Percentiles rank a stretch among this genome's conserved stretches.
These are phyloP conservation scores for Metarhizium anisopliae DNA, from an alignment of 2,329 filamentous ascomycete species.

Conservation along the genomic window DNA sequence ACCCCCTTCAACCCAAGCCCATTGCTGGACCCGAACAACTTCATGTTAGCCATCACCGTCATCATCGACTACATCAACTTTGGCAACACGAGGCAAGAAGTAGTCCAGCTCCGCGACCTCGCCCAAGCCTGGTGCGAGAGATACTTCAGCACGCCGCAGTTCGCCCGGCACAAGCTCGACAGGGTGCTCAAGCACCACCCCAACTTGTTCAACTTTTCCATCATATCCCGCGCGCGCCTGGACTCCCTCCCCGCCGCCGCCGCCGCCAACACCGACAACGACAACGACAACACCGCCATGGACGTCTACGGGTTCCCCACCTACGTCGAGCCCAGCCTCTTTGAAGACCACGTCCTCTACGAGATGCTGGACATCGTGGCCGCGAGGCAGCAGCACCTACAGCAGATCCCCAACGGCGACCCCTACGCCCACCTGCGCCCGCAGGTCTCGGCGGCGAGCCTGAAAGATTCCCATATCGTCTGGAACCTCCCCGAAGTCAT, in stretches of 20 bases:
- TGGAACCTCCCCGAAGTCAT: neutral
- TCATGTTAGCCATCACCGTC: conserved; percentile 9
- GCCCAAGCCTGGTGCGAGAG: conserved; percentile 4
- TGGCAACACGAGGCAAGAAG: conserved; percentile 7
- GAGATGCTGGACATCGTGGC: neutral
- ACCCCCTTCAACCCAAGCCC: neutral
- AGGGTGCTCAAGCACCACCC: neutral
- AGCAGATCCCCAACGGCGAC: neutral
- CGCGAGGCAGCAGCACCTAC: neutral
- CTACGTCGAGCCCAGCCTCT: neutral
- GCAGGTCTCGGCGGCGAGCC: neutral
- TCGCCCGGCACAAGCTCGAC: neutral
- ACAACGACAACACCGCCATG: neutral
- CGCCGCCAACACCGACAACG: too few species aligned
- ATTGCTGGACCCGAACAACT: neutral
- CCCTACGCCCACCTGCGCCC: neutral
- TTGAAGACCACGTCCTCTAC: neutral
- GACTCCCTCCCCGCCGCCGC: neutral
- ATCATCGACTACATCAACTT: conserved; percentile 19
- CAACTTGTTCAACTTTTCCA: neutral
- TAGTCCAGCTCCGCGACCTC: neutral
- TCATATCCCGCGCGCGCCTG: neutral
- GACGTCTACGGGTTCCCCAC: neutral
- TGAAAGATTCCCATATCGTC: neutral
- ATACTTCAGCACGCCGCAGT: neutral